phyloP scores from a whole-genome alignment of 805 yeast genomes.

The Clavispora asparagi region DNA sequence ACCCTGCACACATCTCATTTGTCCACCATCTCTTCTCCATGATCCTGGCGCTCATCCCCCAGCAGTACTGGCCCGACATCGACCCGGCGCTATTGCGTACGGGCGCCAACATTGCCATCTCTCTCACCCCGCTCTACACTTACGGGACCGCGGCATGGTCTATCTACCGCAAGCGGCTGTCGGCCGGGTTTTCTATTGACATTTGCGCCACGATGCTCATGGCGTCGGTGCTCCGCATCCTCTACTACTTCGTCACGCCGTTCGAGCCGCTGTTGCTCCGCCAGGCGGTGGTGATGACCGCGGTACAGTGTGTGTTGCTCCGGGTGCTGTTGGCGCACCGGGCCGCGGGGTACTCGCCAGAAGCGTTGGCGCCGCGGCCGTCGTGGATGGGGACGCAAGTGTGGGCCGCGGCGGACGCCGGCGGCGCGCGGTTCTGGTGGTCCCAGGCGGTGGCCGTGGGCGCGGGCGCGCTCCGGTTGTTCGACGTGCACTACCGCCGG shows the following conservation, averaged over 20 bases:
- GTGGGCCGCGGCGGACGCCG: conserved; percentile 4
- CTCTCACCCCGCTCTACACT: conserved; percentile 80
- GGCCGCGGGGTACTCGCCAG: conserved; percentile 32
- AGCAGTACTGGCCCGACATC: conserved; percentile 19
- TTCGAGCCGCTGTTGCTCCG: conserved; percentile 74
- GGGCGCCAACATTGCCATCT: conserved; percentile 56
- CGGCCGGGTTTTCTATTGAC: conserved; percentile 84
- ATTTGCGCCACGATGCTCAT: conserved; percentile 88
- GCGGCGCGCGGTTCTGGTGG: conserved; percentile 5
- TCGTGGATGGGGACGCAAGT: conserved; percentile 13
- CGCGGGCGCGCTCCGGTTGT: conserved; percentile 43
- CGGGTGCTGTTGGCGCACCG: conserved; percentile 59
- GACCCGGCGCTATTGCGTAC: conserved; percentile 44
- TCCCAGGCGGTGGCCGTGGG: conserved; percentile 5
- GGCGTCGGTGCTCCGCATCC: conserved; percentile 66
- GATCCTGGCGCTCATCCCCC: conserved; percentile 14
- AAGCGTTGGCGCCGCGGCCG: conserved; percentile 25
- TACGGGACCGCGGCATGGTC: conserved; percentile 78
- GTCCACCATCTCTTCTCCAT: conserved; percentile 1
- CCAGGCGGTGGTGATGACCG: conserved; percentile 82
- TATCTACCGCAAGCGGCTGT: conserved; percentile 57
- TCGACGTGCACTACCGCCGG: conserved; percentile 65
- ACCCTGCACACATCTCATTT: background rate
- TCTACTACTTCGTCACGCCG: conserved; percentile 74
- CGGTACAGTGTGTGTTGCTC: conserved; percentile 63